phyloP scores from a whole-genome alignment of 208 protist species.

The Acanthamoeba triangularis region DNA sequence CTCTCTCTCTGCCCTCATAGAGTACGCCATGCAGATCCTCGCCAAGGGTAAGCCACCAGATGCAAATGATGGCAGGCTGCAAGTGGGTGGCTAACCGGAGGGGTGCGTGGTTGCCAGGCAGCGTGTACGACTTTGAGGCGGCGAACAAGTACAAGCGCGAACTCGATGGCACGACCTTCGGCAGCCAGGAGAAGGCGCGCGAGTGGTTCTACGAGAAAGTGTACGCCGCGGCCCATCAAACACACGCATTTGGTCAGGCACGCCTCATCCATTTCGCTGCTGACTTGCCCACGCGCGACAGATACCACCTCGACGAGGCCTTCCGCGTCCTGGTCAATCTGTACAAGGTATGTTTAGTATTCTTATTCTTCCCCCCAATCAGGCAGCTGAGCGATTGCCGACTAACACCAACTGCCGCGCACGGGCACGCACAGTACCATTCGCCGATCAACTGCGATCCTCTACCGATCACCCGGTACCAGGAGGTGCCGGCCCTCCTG shows the following conservation, averaged over 20 bases:
- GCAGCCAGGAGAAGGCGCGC: background rate
- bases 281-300: background rate
- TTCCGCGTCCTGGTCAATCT: background rate
- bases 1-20: background rate
- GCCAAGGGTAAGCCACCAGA: background rate
- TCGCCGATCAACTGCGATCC: constrained; percentile 29
- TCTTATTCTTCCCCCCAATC: no score
- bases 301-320: constrained; percentile 28
- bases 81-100: no score
- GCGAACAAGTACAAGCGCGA: constrained; percentile 36
- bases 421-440: background rate
- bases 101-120: no score
- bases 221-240: no score
- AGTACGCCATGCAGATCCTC: constrained; percentile 17
- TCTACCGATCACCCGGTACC: background rate
- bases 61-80: no score
- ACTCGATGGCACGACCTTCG: background rate
- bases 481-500: background rate
- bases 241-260: no score
- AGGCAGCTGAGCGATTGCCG: no score
- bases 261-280: no score
- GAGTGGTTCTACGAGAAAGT: constrained; percentile 38
- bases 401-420: background rate
- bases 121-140: background rate
- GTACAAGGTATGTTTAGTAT: constrained; percentile 3